Conservation (phyloP, 257 asterid species). For the Nicotiana knightiana region DNA sequence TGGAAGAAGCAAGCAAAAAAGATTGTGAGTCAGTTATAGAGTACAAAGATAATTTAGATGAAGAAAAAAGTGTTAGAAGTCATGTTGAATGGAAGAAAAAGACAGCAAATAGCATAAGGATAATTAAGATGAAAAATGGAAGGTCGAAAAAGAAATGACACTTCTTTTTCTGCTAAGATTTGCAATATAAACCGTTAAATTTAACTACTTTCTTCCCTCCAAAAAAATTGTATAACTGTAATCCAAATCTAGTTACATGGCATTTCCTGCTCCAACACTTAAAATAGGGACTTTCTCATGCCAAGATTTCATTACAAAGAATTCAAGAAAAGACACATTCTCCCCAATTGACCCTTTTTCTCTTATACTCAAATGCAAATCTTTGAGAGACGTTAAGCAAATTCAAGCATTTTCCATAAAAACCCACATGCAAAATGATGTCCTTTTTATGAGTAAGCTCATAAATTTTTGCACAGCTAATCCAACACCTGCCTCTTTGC, state of each 20-base stretch:
- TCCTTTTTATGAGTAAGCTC: constrained; percentile 15
- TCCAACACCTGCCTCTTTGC: constrained; percentile 12
- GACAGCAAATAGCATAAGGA: not conserved
- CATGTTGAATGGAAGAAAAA: not conserved
- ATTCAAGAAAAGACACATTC: constrained; percentile 4
- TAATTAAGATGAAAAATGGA: not conserved
- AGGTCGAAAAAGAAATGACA: not conserved
- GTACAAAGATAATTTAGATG: too few species aligned
- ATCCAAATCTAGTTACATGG: not conserved
- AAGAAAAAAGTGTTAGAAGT: too few species aligned
- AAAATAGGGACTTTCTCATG: not conserved
- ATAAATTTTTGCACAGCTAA: constrained; percentile 12
- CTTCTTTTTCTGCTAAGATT: not conserved
- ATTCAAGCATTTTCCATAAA: constrained; percentile 33
- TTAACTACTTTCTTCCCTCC: not conserved
- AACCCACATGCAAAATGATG: constrained; percentile 26
- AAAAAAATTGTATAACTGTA: not conserved
- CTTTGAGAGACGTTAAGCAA: constrained; percentile 30
- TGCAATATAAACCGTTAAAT: not conserved
- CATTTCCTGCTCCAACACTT: constrained; percentile 8
- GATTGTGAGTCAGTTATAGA: too few species aligned
- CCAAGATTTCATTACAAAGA: not conserved
- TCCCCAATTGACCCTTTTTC: constrained; percentile 14
- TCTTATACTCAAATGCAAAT: constrained; percentile 24
- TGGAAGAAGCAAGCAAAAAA: too few species aligned